Evolutionary conservation across 1,139 yeast genomes (phyloP).

Genomic region (Zygoascus hellenicus): DNA sequence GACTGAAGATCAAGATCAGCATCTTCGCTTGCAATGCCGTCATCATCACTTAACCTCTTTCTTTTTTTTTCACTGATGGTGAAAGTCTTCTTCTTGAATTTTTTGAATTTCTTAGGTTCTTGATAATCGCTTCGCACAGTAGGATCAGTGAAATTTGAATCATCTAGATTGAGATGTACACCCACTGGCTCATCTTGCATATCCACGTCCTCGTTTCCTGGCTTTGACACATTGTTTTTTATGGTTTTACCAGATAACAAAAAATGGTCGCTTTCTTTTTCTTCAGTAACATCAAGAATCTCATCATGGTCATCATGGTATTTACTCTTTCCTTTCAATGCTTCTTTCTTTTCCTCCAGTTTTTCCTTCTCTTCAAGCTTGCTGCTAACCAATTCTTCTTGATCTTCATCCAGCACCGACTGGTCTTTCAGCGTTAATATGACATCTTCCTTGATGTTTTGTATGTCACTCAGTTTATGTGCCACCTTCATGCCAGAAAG

Average conservation of each 20-base stretch:
- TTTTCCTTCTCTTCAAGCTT: constrained; percentile 35
- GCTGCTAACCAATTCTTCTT: constrained; percentile 43
- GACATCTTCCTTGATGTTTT: constrained; percentile 40
- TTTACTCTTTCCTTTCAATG: constrained; percentile 26
- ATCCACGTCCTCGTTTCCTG: constrained; percentile 1
- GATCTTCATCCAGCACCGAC: constrained; percentile 45
- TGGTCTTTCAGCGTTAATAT: constrained; percentile 63
- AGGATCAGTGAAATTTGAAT: neutral
- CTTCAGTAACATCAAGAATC: constrained; percentile 24
- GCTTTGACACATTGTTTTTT: constrained; percentile 6
- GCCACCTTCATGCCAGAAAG: constrained; percentile 42
- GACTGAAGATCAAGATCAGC: constrained; percentile 20
- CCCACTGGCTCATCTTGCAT: neutral
- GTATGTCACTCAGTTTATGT: constrained; percentile 43
- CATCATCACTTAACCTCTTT: constrained; percentile 22
- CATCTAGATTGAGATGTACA: constrained; percentile 19
- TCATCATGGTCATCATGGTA: constrained; percentile 26
- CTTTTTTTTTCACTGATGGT: constrained; percentile 20
- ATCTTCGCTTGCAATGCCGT: constrained; percentile 16
- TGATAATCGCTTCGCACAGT: constrained; percentile 24
- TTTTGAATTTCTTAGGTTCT: constrained; percentile 45
- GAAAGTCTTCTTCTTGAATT: constrained; percentile 33
- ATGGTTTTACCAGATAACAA: constrained; percentile 24
- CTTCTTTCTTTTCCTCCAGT: constrained; percentile 30
- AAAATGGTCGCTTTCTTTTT: constrained; percentile 28